Base-by-base conservation (phyloP, 495 filamentous ascomycete genomes). In the Penicillium odoratum region DNA sequence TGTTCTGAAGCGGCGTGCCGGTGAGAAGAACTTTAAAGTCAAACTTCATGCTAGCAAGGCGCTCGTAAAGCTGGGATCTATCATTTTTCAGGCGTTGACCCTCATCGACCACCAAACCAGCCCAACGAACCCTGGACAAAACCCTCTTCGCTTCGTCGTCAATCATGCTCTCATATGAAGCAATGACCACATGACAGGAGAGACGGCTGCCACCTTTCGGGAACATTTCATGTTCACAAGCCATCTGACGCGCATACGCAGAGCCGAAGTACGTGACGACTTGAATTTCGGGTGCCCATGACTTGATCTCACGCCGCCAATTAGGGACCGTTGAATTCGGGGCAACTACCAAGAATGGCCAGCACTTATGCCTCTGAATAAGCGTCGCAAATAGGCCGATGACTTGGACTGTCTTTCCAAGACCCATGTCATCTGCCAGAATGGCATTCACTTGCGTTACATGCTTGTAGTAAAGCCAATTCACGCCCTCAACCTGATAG, bases 341-440 rank as follows among this genome's bases (percentile, higher is more conserved):
- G 1, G 93, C 92, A 13, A 98, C 91, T 6, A 98, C 78, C 9
- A 99, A 77, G 67, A 98, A 99, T 0, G 95, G 95, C 83, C 89
- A 99, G 68, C 91, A 89, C 48, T 80, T 80, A 43, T 93, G 92
- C 33, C 90, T 85, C 60, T 89, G 79, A 30, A 89, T 81, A n/a
- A 99, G 71, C 13, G 88, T 84, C 8, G 89, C 83, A 8, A 99
- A 75, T 50, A 96, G 82, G 3, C 85, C 85, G 53, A 99, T 92
- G 50, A 97, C 84, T 69, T 99, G 95, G 48, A 99, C 89, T 0
- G 95, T 99, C 77, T 99, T 99, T 28, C 95, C 95, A 9, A 99
- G 84, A 5, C 95, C 95, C 95, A 99, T 99, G 68, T 99, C 95
- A 63, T 99, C 95, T 3, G 95, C 95, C 3, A 99, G 83, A 64